phyloP scores from a whole-genome alignment of 2,329 filamentous ascomycete genomes.

The Aspergillus sergii region DNA sequence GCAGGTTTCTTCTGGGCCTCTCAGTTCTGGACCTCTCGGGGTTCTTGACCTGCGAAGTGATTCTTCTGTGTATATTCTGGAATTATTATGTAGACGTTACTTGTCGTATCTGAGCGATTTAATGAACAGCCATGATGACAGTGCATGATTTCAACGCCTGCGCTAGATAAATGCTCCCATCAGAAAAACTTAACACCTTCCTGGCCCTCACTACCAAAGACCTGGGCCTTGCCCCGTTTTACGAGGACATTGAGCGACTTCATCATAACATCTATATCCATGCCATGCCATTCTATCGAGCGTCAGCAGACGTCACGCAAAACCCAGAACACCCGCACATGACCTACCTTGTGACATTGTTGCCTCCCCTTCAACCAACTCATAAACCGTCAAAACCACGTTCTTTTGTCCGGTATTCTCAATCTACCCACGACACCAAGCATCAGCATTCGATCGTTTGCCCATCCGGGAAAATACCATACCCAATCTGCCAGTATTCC shows the following conservation, averaged over 20 bases:
- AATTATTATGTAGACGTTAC: conserved; percentile 1
- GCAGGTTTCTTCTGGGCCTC: neutral
- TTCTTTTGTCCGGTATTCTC: conserved; percentile 89
- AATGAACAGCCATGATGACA: neutral
- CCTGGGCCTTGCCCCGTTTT: conserved; percentile 87
- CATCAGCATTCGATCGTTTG: conserved; percentile 2
- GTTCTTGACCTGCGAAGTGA: neutral
- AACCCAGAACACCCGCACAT: neutral
- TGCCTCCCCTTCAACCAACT: conserved; percentile 84
- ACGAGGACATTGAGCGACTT: conserved; percentile 80
- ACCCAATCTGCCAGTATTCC: conserved; percentile 73
- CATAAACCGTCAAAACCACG: conserved; percentile 87
- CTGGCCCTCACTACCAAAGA: conserved; percentile 87
- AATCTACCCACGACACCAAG: conserved; percentile 42
- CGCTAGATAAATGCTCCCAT: conserved; percentile 28
- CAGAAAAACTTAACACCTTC: conserved; percentile 97
- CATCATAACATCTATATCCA: conserved; percentile 79
- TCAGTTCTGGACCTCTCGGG: neutral
- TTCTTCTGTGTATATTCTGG: conserved; percentile 7
- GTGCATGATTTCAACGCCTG: conserved; percentile 3
- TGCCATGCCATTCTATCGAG: conserved; percentile 74
- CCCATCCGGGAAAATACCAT: conserved; percentile 8
- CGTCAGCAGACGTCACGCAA: neutral
- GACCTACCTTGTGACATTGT: conserved; percentile 66
- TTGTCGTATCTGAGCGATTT: neutral